Evolutionary conservation across 768 basidiomycete species (phyloP).

Genomic region (Psilocybe cubensis): DNA sequence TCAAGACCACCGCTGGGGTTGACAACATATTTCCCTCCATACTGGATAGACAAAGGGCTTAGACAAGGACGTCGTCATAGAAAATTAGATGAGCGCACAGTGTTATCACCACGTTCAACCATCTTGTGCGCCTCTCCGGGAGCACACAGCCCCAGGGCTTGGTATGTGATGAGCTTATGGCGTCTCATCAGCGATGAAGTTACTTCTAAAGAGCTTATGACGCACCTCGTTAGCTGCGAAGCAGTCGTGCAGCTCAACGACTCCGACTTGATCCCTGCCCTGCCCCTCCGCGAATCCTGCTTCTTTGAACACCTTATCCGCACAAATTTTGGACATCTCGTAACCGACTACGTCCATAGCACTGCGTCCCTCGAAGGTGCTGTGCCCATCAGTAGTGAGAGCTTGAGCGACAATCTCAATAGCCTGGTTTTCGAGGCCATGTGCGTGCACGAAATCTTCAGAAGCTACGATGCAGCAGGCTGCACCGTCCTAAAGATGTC

Average conservation of each 20-base stretch:
- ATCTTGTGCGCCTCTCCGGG: slow-evolving; percentile 71
- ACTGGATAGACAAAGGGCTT: slow-evolving; percentile 39
- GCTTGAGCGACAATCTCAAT: slow-evolving; percentile 78
- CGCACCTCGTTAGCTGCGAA: slow-evolving; percentile 80
- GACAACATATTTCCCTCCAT: slow-evolving; percentile 83
- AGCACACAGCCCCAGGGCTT: slow-evolving; percentile 75
- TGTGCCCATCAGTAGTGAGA: slow-evolving; percentile 66
- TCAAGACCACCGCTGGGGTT: slow-evolving; percentile 88
- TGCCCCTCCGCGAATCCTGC: slow-evolving; percentile 70
- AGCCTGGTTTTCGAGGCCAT: slow-evolving; percentile 82
- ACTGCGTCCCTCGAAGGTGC: slow-evolving; percentile 66
- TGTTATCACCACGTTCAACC: slow-evolving; percentile 79
- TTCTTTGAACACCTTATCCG: slow-evolving; percentile 69
- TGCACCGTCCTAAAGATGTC: slow-evolving; percentile 64
- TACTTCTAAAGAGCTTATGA: neutral
- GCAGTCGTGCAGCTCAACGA: slow-evolving; percentile 87
- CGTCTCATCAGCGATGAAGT: neutral
- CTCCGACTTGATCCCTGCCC: slow-evolving; percentile 77
- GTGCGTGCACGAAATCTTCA: slow-evolving; percentile 73
- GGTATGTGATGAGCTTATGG: slow-evolving; percentile 74
- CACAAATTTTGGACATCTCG: slow-evolving; percentile 69
- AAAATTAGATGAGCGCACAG: slow-evolving; percentile 45
- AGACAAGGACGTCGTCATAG: neutral
- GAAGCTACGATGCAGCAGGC: slow-evolving; percentile 80
- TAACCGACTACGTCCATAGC: slow-evolving; percentile 87